phyloP scores from a whole-genome alignment of 1,284 basidiomycete species.

The Limonomyces culmigenus region DNA sequence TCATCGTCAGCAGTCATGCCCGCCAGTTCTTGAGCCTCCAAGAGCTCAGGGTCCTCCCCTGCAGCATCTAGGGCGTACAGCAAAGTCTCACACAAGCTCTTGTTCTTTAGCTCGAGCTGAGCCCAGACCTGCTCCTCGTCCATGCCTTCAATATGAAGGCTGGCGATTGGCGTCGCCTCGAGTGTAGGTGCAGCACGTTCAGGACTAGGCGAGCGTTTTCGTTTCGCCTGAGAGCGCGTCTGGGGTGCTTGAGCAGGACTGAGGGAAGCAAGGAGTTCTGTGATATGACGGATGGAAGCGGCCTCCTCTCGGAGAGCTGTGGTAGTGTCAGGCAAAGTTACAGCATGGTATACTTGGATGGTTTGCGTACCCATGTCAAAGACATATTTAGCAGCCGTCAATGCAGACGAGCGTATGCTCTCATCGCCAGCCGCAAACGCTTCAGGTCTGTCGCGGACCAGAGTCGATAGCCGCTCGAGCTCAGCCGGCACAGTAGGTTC shows the following conservation, averaged over 20 bases:
- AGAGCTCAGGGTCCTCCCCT: conserved; percentile 12
- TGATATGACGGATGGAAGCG: conserved; percentile 45
- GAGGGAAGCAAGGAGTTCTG: conserved; percentile 51
- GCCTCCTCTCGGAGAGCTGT: conserved; percentile 50
- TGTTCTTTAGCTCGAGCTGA: conserved; percentile 69
- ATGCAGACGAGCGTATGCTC: conserved; percentile 39
- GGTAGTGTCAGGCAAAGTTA: conserved; percentile 2
- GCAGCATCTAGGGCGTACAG: conserved; percentile 36
- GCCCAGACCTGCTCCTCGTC: conserved; percentile 85
- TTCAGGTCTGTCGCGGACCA: conserved; percentile 38
- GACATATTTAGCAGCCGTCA: conserved; percentile 57
- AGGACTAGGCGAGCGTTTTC: conserved; percentile 23
- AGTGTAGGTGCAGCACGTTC: conserved; percentile 22
- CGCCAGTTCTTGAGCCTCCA: conserved; percentile 10
- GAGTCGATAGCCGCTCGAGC: conserved; percentile 28
- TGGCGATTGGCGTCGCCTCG: conserved; percentile 56
- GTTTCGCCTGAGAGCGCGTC: conserved; percentile 49
- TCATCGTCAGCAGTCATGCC: conserved; percentile 6
- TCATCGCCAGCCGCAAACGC: conserved; percentile 36
- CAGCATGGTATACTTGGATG: background rate
- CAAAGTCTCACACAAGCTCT: conserved; percentile 48
- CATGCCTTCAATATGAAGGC: conserved; percentile 73
- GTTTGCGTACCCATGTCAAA: conserved; percentile 60
- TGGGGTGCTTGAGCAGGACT: conserved; percentile 42
- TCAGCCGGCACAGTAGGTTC: conserved; percentile 17